Evolutionary conservation across 2,329 filamentous ascomycete genomes (phyloP).

Genomic region (Verticillium dahliae): DNA sequence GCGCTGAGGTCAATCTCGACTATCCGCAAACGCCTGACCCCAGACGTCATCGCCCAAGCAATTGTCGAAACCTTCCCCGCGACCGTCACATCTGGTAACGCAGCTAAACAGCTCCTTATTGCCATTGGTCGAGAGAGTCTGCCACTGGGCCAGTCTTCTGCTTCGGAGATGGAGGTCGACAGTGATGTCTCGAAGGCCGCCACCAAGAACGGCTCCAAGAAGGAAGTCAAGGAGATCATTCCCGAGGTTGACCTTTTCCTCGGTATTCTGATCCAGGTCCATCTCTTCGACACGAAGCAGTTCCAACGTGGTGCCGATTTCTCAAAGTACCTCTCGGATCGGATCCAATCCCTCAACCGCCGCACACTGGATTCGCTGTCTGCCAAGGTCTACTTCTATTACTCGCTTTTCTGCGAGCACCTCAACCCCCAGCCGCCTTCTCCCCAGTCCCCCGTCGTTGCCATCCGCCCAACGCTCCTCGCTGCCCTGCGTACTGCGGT

Average conservation of each 20-base stretch:
- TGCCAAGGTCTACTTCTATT: constrained; percentile 97
- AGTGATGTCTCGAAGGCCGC: constrained; percentile 44
- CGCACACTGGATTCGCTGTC: constrained; percentile 90
- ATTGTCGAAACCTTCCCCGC: constrained; percentile 74
- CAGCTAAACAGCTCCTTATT: constrained; percentile 63
- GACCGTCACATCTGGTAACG: constrained; percentile 51
- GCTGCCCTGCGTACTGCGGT: constrained; percentile 91
- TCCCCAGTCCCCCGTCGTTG: constrained; percentile 77
- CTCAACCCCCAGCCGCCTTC: constrained; percentile 82
- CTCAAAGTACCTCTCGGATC: constrained; percentile 75
- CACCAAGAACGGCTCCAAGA: constrained; percentile 52
- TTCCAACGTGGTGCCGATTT: constrained; percentile 76
- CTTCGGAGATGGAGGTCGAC: constrained; percentile 69
- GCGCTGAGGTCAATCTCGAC: constrained; percentile 93
- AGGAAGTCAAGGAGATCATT: constrained; percentile 67
- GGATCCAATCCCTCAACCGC: constrained; percentile 83
- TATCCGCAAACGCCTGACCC: constrained; percentile 82
- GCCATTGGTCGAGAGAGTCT: constrained; percentile 63
- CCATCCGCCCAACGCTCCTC: constrained; percentile 79
- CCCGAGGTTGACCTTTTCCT: constrained; percentile 88
- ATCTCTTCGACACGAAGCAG: constrained; percentile 79
- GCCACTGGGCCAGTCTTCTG: constrained; percentile 50
- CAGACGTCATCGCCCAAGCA: constrained; percentile 73
- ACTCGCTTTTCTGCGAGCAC: constrained; percentile 90
- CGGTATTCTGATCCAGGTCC: constrained; percentile 78